These are phyloP conservation scores for Picea sitchensis DNA, from an alignment of 75 land plant species.

Conservation along the genomic window DNA sequence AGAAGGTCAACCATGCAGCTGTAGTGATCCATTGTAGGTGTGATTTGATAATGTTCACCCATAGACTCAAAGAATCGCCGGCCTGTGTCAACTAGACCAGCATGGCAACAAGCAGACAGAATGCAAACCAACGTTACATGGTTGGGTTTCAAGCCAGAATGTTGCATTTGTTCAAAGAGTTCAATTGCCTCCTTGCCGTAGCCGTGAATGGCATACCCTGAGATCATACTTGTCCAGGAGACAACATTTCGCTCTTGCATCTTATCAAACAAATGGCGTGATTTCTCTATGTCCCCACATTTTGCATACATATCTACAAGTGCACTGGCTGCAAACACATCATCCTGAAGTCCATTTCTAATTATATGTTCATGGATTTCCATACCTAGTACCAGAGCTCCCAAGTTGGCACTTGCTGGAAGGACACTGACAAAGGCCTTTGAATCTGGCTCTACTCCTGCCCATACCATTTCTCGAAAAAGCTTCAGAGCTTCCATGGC, in stretches of 20 bases:
- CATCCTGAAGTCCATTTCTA: constrained; percentile 10
- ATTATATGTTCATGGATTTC: constrained; percentile 13
- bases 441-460: constrained; percentile 16
- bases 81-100: background rate
- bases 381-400: constrained; percentile 17
- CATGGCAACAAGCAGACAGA: constrained; percentile 10
- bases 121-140: background rate
- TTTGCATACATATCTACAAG: constrained; percentile 24
- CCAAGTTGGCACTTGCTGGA: constrained; percentile 19
- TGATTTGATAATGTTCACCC: background rate
- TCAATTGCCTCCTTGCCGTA: constrained; percentile 11
- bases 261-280: constrained; percentile 18
- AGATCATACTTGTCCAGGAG: constrained; percentile 25
- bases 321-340: constrained; percentile 7
- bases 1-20: constrained; percentile 16
- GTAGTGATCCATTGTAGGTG: constrained; percentile 1
- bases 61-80: background rate
- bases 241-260: constrained; percentile 4
- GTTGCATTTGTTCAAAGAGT: constrained; percentile 13
- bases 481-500: constrained; percentile 20
- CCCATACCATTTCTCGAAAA: constrained; percentile 20
- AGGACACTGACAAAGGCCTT: constrained; percentile 18
- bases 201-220: constrained; percentile 14
- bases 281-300: constrained; percentile 20
- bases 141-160: background rate